These are phyloP conservation scores for Chalciporus sp. DNA, from an alignment of 1,284 basidiomycete genomes.

Conservation along the genomic window DNA sequence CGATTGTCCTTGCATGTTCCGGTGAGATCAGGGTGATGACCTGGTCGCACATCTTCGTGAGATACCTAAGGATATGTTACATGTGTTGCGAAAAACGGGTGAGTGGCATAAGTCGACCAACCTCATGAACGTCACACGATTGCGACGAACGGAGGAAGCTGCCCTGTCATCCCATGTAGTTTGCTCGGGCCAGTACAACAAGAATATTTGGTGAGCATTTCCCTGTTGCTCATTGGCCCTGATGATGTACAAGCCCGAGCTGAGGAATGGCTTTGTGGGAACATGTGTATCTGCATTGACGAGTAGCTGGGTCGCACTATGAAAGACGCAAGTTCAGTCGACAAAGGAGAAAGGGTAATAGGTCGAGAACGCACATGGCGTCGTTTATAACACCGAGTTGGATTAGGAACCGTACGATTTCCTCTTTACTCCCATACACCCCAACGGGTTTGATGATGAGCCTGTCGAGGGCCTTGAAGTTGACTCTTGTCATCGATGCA, in stretches of 20 bases:
- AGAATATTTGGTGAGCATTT: constrained; percentile 37
- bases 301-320: constrained; percentile 24
- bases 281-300: constrained; percentile 21
- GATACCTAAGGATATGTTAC: constrained; percentile 42
- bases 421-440: constrained; percentile 54
- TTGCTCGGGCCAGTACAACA: constrained; percentile 65
- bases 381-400: constrained; percentile 39
- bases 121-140: constrained; percentile 65
- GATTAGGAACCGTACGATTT: constrained; percentile 48
- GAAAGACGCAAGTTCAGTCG: background rate
- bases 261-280: constrained; percentile 36
- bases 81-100: background rate
- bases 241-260: constrained; percentile 55
- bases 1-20: constrained; percentile 43
- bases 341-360: rapidly evolving
- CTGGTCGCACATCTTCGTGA: constrained; percentile 59
- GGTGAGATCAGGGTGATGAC: constrained; percentile 49
- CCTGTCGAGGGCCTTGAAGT: constrained; percentile 51
- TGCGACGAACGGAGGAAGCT: constrained; percentile 45
- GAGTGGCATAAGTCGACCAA: constrained; percentile 23
- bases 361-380: constrained; percentile 34
- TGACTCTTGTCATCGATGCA: constrained; percentile 50
- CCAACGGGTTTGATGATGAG: constrained; percentile 51
- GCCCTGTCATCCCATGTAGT: constrained; percentile 60
- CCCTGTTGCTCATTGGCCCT: constrained; percentile 11